A percentile compares a stretch with the other conserved stretches of the same genome.
phyloP scores from a whole-genome alignment of 352 stramenopile genomes.

The Globisporangium parvum region DNA sequence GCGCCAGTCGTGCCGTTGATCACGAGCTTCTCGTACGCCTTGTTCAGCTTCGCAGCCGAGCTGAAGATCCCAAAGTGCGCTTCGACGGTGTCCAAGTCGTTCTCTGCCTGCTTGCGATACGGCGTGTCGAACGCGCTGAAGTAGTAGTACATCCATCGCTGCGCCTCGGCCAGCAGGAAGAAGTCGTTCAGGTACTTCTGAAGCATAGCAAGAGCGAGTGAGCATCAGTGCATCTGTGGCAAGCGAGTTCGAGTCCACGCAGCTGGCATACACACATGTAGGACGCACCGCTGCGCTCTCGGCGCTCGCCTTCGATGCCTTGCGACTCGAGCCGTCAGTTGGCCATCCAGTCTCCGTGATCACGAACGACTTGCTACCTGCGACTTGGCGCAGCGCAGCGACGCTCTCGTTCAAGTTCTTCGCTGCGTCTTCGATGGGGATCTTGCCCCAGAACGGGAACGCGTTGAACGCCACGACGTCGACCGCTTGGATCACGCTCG shows the following conservation, averaged over 20 bases:
- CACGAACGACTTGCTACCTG: constrained; percentile 51
- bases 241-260: neutral
- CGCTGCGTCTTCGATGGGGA: constrained; percentile 25
- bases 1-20: constrained; percentile 13
- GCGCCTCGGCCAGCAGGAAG: constrained; percentile 37
- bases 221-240: neutral
- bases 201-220: neutral
- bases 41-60: constrained; percentile 13
- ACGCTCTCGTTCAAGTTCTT: constrained; percentile 44
- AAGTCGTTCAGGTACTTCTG: constrained; percentile 62
- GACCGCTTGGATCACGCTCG: constrained; percentile 46
- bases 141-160: constrained; percentile 27
- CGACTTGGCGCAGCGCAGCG: constrained; percentile 21
- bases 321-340: constrained; percentile 23
- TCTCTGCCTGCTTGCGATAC: constrained; percentile 16
- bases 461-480: constrained; percentile 58
- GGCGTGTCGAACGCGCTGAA: constrained; percentile 26
- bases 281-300: constrained; percentile 22
- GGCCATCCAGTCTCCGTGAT: constrained; percentile 69
- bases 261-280: neutral
- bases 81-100: constrained; percentile 39
- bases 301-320: constrained; percentile 27
- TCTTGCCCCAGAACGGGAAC: constrained; percentile 68
- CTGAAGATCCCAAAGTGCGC: constrained; percentile 63
- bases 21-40: constrained; percentile 11